Evolutionary conservation across 2,329 filamentous ascomycete species (phyloP), one percentile per base, ranked within the genome.

Genomic region (Rutstroemia sp.): DNA sequence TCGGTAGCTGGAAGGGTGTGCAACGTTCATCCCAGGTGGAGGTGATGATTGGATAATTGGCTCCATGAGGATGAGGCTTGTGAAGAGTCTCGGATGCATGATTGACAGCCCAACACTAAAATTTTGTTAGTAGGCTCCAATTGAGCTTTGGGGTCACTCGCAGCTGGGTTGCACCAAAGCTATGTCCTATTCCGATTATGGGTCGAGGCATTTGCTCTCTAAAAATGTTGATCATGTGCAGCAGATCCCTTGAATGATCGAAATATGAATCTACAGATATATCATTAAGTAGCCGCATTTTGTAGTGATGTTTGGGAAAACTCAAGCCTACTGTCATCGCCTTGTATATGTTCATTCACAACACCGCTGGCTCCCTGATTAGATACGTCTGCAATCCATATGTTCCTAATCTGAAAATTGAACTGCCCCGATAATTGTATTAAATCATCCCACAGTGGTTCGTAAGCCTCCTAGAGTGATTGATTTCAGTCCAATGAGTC

Each of bases 381-480:
- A 30, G 89, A 85, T 16, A 88, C 82, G 73, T 97, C 92, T 60
- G 90, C 85, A 65, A 96, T 94, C 88, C 89, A 96, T 64, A 97
- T 92, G 60, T 81, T 78, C 57, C 90, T 82, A 65, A 97, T 89
- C 6, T 85, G 75, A 18, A 77, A 74, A 34, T 18, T 23, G 23
- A 23, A 23, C 23, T 23, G 23, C 23, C 23, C 23, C 18, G 77
- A 72, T 63, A 88, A 75, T 12, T 46, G 14, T 4, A 18, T 25
- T 23, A 52, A 19, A 52, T 96, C 90, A 58, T 92, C 89, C 88
- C 91, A 96, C 0, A 96, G 75, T 0, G 92, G 88, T 66, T 96
- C 92, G 69, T 96, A 96, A 2, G 96, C 73, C 76, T 97, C 92
- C 87, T 91, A 56, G 1, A 52, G 27, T n/a, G 18, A 48, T 38